Percentiles rank a stretch among this genome's conserved stretches.
These are phyloP conservation scores for Nemania diffusa DNA, from an alignment of 2,329 filamentous ascomycete species.

Conservation along the genomic window DNA sequence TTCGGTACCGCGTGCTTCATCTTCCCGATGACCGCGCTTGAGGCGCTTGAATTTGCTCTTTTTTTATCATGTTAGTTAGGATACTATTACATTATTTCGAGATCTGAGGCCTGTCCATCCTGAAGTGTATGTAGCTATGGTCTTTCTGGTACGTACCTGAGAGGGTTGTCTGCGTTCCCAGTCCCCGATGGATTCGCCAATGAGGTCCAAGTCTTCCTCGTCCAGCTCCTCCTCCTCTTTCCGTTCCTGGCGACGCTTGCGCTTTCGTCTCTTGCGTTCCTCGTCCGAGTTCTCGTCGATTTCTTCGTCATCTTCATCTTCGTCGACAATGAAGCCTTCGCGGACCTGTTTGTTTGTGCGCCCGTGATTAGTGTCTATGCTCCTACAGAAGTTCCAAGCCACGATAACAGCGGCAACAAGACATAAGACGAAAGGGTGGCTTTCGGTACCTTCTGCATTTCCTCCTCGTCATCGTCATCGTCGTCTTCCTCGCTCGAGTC, in stretches of 20 bases:
- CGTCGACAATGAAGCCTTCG: conserved; percentile 95
- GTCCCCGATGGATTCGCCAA: conserved; percentile 82
- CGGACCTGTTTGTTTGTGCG: conserved; percentile 74
- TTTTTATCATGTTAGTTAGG: conserved; percentile 32
- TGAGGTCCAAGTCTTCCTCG: conserved; percentile 95
- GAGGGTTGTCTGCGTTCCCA: conserved; percentile 72
- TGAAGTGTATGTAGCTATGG: background rate
- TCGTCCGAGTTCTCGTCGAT: conserved; percentile 69
- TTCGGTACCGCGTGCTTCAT: conserved; percentile 71
- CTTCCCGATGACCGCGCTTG: conserved; percentile 87
- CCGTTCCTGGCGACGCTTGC: conserved; percentile 76
- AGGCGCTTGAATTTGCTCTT: conserved; percentile 95
- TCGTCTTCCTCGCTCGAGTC: conserved; percentile 95
- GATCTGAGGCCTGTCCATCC: background rate
- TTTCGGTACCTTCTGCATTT: conserved; percentile 72
- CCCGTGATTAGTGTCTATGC: conserved; percentile 33
- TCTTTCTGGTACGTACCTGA: conserved; percentile 65
- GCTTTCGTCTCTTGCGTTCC: conserved; percentile 76
- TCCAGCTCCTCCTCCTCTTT: conserved; percentile 90
- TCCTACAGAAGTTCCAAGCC: background rate
- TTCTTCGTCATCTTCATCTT: conserved; percentile 80
- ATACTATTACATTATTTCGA: no score
- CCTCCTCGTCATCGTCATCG: conserved; percentile 90
- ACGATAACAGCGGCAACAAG: no score
- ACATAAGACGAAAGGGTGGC: conserved; percentile 40